phyloP scores from a whole-genome alignment of 192 early-diverging fungal species.

The Entrophospora sp. region DNA sequence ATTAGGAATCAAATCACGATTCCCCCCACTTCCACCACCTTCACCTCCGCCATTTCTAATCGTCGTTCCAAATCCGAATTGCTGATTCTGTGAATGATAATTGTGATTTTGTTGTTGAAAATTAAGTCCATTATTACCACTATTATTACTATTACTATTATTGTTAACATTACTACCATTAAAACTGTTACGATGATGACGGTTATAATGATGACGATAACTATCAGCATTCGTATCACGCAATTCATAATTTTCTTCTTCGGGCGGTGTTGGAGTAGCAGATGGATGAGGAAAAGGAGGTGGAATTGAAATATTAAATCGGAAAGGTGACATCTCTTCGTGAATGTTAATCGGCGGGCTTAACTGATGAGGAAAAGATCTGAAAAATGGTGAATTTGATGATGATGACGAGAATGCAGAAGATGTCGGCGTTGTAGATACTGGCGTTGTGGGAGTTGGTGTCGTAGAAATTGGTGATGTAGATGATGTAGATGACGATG shows the following conservation, averaged over 20 bases:
- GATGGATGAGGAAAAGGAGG: background rate
- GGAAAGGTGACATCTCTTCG: background rate
- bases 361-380: background rate
- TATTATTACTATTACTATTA: too few species aligned
- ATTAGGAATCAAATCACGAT: too few species aligned
- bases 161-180: too few species aligned
- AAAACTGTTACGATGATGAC: background rate
- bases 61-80: too few species aligned
- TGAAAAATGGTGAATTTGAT: background rate
- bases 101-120: too few species aligned
- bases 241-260: conserved; percentile 10
- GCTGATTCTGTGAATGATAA: too few species aligned
- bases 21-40: too few species aligned
- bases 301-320: background rate
- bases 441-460: too few species aligned
- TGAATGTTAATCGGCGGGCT: background rate
- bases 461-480: too few species aligned
- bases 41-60: too few species aligned
- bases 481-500: too few species aligned
- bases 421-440: background rate
- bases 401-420: background rate
- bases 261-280: background rate
- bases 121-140: too few species aligned
- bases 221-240: background rate
- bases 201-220: background rate